Conservation (phyloP, 139 green algal species). For the Ettlia oleoabundans region DNA sequence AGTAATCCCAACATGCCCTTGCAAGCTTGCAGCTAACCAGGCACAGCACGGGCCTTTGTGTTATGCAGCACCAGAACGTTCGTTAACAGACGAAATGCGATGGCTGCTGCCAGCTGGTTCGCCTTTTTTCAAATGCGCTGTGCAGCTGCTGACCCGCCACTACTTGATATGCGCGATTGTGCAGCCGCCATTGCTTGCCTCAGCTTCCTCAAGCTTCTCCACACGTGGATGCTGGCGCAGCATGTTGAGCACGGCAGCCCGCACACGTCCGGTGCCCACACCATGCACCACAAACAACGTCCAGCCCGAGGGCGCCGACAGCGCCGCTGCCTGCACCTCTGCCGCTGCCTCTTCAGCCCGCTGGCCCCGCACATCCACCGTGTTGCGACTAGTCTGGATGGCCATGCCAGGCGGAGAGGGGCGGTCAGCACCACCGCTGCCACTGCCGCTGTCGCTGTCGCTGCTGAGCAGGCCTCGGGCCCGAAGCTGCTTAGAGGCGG, state of each 20-base stretch:
- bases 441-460: background rate
- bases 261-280: slow-evolving; percentile 53
- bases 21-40: too few relatives aligned
- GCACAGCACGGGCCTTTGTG: too few relatives aligned
- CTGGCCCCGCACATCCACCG: slow-evolving; percentile 57
- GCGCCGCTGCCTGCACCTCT: slow-evolving; percentile 31
- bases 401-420: background rate
- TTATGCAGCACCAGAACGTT: too few relatives aligned
- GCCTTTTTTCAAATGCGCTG: too few relatives aligned
- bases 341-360: slow-evolving; percentile 25
- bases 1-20: too few relatives aligned
- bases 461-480: background rate
- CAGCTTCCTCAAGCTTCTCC: slow-evolving; percentile 34
- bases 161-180: slow-evolving; percentile 36
- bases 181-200: slow-evolving; percentile 45
- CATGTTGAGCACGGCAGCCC: slow-evolving; percentile 36
- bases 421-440: background rate
- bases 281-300: slow-evolving; percentile 66
- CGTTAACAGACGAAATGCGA: too few relatives aligned
- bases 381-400: slow-evolving; percentile 55
- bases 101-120: too few relatives aligned
- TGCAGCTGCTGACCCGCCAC: too few relatives aligned
- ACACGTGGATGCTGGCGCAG: slow-evolving; percentile 29
- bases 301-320: background rate
- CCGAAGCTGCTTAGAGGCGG: slow-evolving; percentile 7